Conservation (phyloP, 176 grass and related monocot species). For the Zoysia pacifica region DNA sequence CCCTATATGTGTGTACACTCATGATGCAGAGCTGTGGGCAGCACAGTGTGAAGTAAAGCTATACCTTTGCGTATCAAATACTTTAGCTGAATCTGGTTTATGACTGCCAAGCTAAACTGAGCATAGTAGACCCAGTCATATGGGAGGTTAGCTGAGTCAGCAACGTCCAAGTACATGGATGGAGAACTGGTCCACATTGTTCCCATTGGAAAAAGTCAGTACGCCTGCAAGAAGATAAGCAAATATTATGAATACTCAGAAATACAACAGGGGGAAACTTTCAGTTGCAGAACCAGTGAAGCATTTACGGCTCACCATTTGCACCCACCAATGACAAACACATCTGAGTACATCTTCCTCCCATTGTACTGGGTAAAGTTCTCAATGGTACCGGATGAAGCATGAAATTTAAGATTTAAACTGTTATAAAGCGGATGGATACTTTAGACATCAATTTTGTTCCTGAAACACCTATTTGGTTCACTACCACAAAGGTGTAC, state of each 20-base stretch:
- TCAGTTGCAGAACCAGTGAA: conserved; percentile 7
- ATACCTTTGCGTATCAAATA: conserved; percentile 80
- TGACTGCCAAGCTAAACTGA: conserved; percentile 82
- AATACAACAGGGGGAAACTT: not conserved
- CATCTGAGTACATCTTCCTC: conserved; percentile 87
- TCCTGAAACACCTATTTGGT: no score
- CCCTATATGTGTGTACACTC: not conserved
- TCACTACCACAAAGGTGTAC: no score
- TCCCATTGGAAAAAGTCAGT: conserved; percentile 93
- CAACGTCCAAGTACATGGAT: conserved; percentile 85
- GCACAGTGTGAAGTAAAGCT: conserved; percentile 14
- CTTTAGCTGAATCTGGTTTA: conserved; percentile 82
- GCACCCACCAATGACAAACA: conserved; percentile 68
- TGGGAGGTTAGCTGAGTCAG: conserved; percentile 68
- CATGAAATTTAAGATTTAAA: conserved; percentile 28
- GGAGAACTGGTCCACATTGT: conserved; percentile 88
- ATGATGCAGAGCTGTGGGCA: not conserved
- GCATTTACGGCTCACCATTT: conserved; percentile 63
- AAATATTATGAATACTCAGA: conserved; percentile 14
- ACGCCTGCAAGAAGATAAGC: conserved; percentile 53
- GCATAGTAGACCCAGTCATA: conserved; percentile 87
- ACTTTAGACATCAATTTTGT: no score
- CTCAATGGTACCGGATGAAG: conserved; percentile 84
- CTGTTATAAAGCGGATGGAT: no score
- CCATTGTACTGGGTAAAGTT: conserved; percentile 69